Base-by-base conservation (phyloP, 108 stramenopile species). In the Conticribra guillardii region DNA sequence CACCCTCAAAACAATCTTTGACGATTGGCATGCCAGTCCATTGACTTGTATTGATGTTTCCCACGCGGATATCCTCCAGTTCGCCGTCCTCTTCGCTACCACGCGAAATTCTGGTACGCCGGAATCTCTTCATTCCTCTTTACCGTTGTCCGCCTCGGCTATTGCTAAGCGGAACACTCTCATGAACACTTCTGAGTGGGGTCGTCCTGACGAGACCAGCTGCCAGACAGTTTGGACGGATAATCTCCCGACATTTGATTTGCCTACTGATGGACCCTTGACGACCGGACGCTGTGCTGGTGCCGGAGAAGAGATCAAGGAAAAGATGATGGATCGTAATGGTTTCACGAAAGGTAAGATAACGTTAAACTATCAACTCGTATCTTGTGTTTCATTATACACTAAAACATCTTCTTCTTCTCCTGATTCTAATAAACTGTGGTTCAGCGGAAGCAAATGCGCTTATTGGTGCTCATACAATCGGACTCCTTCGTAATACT, bases 391-490 rank as follows among this genome's bases (percentile, higher is more conserved):
- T n/a, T n/a, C n/a, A n/a, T n/a, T n/a, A n/a, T n/a, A n/a, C n/a
- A n/a, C n/a, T n/a, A n/a, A n/a, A n/a, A n/a, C n/a, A n/a, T n/a
- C n/a, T n/a, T n/a, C n/a, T n/a, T n/a, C n/a, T n/a, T n/a, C n/a
- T n/a, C n/a, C n/a, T n/a, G n/a, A n/a, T n/a, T n/a, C n/a, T 41
- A 41, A 41, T 41, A 41, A 5, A 22, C 5, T 63, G 0, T 49
- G 0, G 2, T 17, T 5, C 4, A 64, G 64, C 31, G 49, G 64
- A 65, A 52, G 64, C 64, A 19, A 65, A 29, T n/a, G 64, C 28
- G 16, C 48, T 65, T 2, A 65, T 65, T 37, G 64, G 64, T 31
- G 64, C 64, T 3, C 64, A 65, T 65, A 30, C 64, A 2, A 65
- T 65, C 19, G 64, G 64, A 21, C 16, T 52, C 31, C 50, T 49